Conservation (phyloP, 495 filamentous ascomycete species). For the Hypoxylon crocopeplum region DNA sequence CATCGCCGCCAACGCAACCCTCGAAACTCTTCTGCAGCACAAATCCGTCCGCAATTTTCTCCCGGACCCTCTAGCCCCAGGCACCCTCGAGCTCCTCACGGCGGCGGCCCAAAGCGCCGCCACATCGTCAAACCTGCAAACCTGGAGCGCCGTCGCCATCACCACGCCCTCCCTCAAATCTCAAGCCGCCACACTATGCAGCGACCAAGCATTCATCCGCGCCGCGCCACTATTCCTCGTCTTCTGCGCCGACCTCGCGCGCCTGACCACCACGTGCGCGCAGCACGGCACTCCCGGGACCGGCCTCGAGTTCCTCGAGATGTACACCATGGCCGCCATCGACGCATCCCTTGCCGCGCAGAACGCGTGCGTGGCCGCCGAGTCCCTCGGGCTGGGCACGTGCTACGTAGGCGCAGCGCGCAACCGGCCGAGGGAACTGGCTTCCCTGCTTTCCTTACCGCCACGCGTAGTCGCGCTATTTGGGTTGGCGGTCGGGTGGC, state of each 20-base stretch:
- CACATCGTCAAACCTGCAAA: slow-evolving; percentile 61
- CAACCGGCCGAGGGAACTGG: no score
- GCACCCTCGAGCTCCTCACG: slow-evolving; percentile 60
- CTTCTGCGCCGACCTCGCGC: slow-evolving; percentile 68
- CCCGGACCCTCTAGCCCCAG: slow-evolving; percentile 46
- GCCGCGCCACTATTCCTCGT: slow-evolving; percentile 62
- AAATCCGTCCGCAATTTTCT: slow-evolving; percentile 30
- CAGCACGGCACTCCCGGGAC: slow-evolving; percentile 47
- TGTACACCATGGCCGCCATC: slow-evolving; percentile 37
- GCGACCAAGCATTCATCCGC: slow-evolving; percentile 60
- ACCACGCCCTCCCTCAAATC: slow-evolving; percentile 60
- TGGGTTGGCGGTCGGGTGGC: no score
- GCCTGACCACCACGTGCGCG: slow-evolving; percentile 56
- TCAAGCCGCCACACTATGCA: slow-evolving; percentile 57
- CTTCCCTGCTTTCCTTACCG: no score
- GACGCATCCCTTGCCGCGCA: slow-evolving; percentile 31
- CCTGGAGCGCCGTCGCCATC: slow-evolving; percentile 66
- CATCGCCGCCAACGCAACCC: slow-evolving; percentile 6
- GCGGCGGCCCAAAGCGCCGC: slow-evolving; percentile 65
- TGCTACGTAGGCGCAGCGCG: slow-evolving; percentile 37
- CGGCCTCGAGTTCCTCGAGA: slow-evolving; percentile 50
- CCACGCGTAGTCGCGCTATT: no score
- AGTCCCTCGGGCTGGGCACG: slow-evolving; percentile 26
- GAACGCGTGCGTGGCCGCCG: slow-evolving; percentile 32
- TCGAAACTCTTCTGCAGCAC: slow-evolving; percentile 32